Conservation (phyloP, 192 early-diverging fungal genomes). For the Backusella morwellensis region DNA sequence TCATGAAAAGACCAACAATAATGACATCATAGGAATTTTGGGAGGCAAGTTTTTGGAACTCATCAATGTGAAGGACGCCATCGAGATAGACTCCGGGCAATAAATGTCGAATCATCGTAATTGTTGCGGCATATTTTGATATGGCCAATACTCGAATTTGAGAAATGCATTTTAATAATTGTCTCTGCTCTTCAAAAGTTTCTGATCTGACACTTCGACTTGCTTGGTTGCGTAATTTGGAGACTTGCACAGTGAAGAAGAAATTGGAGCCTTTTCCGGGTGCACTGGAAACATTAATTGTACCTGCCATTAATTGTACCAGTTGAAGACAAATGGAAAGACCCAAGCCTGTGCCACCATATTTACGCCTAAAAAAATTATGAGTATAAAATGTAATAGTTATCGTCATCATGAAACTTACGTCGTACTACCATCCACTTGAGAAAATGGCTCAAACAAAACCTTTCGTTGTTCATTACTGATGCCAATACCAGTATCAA, state of each 20-base stretch:
- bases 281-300: constrained; percentile 41
- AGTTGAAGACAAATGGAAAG: constrained; percentile 59
- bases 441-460: constrained; percentile 62
- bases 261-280: constrained; percentile 48
- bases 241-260: constrained; percentile 44
- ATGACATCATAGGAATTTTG: constrained; percentile 15
- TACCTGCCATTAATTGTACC: constrained; percentile 61
- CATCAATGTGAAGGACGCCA: constrained; percentile 9
- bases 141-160: constrained; percentile 10
- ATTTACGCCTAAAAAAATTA: constrained; percentile 45
- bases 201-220: constrained; percentile 1
- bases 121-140: constrained; percentile 15
- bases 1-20: constrained; percentile 26
- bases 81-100: constrained; percentile 5
- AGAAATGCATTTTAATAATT: neutral
- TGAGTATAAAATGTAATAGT: neutral
- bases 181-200: neutral
- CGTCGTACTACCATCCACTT: constrained; percentile 63
- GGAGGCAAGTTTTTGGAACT: neutral
- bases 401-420: constrained; percentile 25
- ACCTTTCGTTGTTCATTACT: constrained; percentile 44
- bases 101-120: constrained; percentile 23
- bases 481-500: constrained; percentile 58
- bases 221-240: constrained; percentile 9
- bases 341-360: constrained; percentile 63